These are phyloP conservation scores for Argentina anserina DNA, from an alignment of 306 rosid species.

Conservation along the genomic window DNA sequence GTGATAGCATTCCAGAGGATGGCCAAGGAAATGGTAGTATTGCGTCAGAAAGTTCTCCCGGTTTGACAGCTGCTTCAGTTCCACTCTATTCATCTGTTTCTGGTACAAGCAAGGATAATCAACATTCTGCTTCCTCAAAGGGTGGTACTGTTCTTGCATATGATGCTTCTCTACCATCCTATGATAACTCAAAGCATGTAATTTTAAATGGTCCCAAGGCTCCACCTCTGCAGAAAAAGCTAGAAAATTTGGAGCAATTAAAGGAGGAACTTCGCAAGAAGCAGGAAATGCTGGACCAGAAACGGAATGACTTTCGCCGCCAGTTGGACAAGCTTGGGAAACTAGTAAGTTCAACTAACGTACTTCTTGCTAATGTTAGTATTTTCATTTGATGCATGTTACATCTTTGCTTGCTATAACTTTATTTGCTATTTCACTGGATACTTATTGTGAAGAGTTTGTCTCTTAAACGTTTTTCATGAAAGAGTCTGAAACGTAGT, in stretches of 20 bases:
- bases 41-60: conserved; percentile 48
- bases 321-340: conserved; percentile 76
- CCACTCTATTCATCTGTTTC: conserved; percentile 41
- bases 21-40: conserved; percentile 40
- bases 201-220: conserved; percentile 58
- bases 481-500: conserved; percentile 4
- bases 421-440: not conserved
- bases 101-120: conserved; percentile 54
- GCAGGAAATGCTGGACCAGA: conserved; percentile 91
- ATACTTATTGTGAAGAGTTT: not conserved
- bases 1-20: conserved; percentile 85
- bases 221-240: conserved; percentile 74
- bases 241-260: conserved; percentile 67
- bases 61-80: conserved; percentile 45
- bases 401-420: conserved; percentile 6
- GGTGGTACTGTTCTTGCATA: conserved; percentile 25
- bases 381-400: conserved; percentile 11
- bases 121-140: conserved; percentile 57
- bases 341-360: conserved; percentile 48
- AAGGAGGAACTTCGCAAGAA: conserved; percentile 95
- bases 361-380: conserved; percentile 10
- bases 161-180: conserved; percentile 46
- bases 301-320: conserved; percentile 78
- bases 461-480: conserved; percentile 12
- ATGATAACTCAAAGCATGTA: conserved; percentile 49